Evolutionary conservation across 768 basidiomycete genomes (phyloP).

Genomic region (Leccinum subtestaceum): DNA sequence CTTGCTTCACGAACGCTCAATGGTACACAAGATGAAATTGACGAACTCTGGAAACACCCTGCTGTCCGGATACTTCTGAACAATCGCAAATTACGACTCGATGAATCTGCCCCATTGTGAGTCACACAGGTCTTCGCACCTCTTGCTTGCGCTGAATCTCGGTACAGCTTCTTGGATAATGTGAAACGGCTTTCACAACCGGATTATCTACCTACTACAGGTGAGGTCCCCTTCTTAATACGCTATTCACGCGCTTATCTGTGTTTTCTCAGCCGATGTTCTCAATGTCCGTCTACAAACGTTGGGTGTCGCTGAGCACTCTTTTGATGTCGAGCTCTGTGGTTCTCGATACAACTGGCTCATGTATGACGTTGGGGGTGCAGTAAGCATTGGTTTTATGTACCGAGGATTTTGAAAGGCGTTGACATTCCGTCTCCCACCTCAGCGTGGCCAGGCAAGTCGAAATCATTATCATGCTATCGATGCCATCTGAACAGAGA

Average conservation of each 20-base stretch:
- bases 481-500: constrained; percentile 42
- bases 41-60: constrained; percentile 68
- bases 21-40: constrained; percentile 49
- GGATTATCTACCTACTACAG: constrained; percentile 70
- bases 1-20: constrained; percentile 56
- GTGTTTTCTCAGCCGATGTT: constrained; percentile 56
- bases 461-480: constrained; percentile 5
- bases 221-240: constrained; percentile 34
- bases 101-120: constrained; percentile 77
- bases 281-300: constrained; percentile 80
- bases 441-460: constrained; percentile 61
- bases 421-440: constrained; percentile 8
- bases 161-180: constrained; percentile 61
- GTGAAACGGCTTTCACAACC: constrained; percentile 63
- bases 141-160: constrained; percentile 4
- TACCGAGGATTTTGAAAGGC: not conserved
- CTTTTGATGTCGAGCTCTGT: constrained; percentile 63
- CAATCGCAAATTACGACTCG: constrained; percentile 58
- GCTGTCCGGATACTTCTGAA: constrained; percentile 56
- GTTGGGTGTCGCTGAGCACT: constrained; percentile 74
- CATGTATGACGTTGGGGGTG: constrained; percentile 82
- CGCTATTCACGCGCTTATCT: not conserved
- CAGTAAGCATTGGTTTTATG: constrained; percentile 45
- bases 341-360: constrained; percentile 70
- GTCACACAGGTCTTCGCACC: constrained; percentile 22